Evolutionary conservation across 345 rosid genomes (phyloP), one percentile per base, ranked within the genome.

Genomic region (Xanthoceras sorbifolium): DNA sequence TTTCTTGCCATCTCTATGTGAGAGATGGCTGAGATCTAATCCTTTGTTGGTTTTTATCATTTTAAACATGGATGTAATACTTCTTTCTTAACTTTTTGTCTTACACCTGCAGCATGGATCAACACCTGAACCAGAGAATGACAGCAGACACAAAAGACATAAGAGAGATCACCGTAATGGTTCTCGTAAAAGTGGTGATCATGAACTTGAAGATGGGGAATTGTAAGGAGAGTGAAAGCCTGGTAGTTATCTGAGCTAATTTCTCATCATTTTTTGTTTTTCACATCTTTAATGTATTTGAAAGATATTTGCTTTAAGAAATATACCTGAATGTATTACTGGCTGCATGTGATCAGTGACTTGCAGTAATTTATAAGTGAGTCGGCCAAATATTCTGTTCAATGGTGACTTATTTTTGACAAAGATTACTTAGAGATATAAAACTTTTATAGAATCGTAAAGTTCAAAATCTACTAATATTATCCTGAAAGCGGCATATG

Each of bases 131-230:
- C 91, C 97, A 36, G 97, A 92, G 57, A 81, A 77, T 18, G 96
- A 90, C 79, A 82, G 84, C 78, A 82, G 85, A 86, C 90, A 85
- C 69, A 92, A 89, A 79, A 87, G 87, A 71, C 94, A 82, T 54
- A 90, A 77, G 88, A 90, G 85, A 85, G 97, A 89, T 25, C 86
- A 86, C 48, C 86, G 79, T 20, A 86, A 87, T 67, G 87, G 84
- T 72, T 87, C 85, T 71, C 88, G 83, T 65, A 93, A 82, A 78
- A 80, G 69, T 74, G 80, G 84, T 57, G 83, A 84, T 83, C 86
- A 78, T 3, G 91, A 94, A 73, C 95, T 91, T 67, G 97, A 92
- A 89, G 98, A 94, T 79, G 97, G 97, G 64, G 97, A 94, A 79
- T 88, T 87, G 88, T 11, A 84, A 84, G 81, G 91, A 90, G 48